Evolutionary conservation across 75 land plant species (phyloP), one percentile per base, ranked within the genome.

Genomic region (Isoetes taiwanensis): DNA sequence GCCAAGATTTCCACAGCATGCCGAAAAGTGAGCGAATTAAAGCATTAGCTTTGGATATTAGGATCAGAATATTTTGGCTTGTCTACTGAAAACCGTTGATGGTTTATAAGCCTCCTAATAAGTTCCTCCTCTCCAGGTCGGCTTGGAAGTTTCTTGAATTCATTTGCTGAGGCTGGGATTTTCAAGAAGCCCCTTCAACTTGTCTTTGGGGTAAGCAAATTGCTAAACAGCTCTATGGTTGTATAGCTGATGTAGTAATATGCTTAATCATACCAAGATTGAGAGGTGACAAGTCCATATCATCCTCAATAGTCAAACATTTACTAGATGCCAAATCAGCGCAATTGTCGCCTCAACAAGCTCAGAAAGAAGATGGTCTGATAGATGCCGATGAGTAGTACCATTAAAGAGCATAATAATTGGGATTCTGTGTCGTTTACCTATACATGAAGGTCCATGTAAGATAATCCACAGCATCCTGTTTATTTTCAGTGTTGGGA

Each of bases 331-430:
- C 96, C 62, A 90, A 58, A 63, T 85, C 97, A 62, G 67, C n/a
- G n/a, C 59, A 41, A 90, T 43, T 20, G 86, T 82, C 35, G 71
- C 64, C 65, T 90, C 97, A 14, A 90, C 82, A 25, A 82, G 81
- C 56, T 90, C 97, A 14, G 97, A 90, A 1, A 90, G n/a, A n/a
- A n/a, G 81, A 52, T 90, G 82, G 62, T 90, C 97, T 41, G 97
- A 90, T 16, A 90, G 73, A 71, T 90, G 97, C 63, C 84, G 72
- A 62, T 90, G 97, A 48, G 86, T 84, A 0, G 80, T 80, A 3
- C 86, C 91, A 57, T n/a, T 82, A 86, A 39, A 86, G 81, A 57
- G 80, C 83, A 70, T 86, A 86, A 48, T 83, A 87, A 61, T 87
- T 87, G 17, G 94, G 94, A 74, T 87, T 87, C 68, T 87, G 87